These are phyloP conservation scores for Trichoderma oligosporum DNA, from an alignment of 2,329 filamentous ascomycete genomes.

Conservation along the genomic window DNA sequence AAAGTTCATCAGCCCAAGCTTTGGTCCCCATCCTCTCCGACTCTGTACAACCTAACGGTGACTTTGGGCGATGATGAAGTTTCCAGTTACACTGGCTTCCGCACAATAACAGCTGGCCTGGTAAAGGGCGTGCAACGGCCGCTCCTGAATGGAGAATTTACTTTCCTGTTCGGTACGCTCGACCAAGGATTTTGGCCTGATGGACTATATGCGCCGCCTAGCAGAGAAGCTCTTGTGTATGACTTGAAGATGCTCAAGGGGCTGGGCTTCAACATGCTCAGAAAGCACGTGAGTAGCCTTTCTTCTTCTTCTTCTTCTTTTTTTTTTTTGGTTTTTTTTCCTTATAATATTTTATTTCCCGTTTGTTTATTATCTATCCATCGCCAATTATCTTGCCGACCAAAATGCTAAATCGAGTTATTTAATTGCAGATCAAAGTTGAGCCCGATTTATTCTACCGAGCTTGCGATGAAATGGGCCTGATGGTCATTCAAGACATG, in stretches of 20 bases:
- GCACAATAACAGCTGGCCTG: conserved; percentile 55
- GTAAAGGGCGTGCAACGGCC: conserved; percentile 59
- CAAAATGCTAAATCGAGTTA: neutral
- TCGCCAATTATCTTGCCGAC: neutral
- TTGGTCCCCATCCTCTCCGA: conserved; percentile 63
- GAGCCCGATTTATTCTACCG: conserved; percentile 65
- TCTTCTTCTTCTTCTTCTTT: too few relatives aligned
- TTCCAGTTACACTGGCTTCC: conserved; percentile 65
- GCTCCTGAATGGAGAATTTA: conserved; percentile 64
- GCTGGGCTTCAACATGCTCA: conserved; percentile 66
- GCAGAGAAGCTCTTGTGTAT: conserved; percentile 62
- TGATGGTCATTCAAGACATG: conserved; percentile 71
- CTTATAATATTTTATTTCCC: too few relatives aligned
- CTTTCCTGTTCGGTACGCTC: conserved; percentile 64
- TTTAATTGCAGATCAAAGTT: conserved; percentile 54
- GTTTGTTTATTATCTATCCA: too few relatives aligned
- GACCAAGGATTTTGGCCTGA: conserved; percentile 73
- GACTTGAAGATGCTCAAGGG: conserved; percentile 62
- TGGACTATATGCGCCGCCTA: conserved; percentile 63
- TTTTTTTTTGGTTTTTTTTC: too few relatives aligned
- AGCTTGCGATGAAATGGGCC: conserved; percentile 62
- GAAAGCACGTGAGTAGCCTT: conserved; percentile 57
- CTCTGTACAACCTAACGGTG: conserved; percentile 61
- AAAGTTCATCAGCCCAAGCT: conserved; percentile 51
- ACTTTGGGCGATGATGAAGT: conserved; percentile 50